Evolutionary conservation across 306 rosid genomes (phyloP).

Genomic region (Cicer arietinum): DNA sequence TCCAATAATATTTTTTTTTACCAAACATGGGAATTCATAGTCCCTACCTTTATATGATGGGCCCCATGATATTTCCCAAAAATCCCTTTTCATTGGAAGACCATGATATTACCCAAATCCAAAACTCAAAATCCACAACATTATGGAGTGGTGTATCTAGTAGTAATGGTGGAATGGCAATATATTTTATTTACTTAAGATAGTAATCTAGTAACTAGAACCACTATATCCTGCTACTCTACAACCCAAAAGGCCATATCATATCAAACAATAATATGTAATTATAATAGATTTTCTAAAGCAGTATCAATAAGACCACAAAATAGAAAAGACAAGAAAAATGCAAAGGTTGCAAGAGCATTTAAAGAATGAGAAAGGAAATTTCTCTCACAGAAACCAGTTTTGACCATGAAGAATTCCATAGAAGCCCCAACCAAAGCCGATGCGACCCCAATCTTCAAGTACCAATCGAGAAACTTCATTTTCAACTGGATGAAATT

Average conservation of each 20-base stretch:
- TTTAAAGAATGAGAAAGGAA: slow-evolving; percentile 51
- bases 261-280: background rate
- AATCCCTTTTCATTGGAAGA: slow-evolving; percentile 7
- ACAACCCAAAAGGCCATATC: slow-evolving; percentile 13
- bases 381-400: slow-evolving; percentile 89
- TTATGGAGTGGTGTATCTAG: background rate
- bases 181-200: slow-evolving; percentile 21
- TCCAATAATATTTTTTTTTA: background rate
- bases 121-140: slow-evolving; percentile 1
- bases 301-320: slow-evolving; percentile 17
- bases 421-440: slow-evolving; percentile 88
- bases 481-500: slow-evolving; percentile 49
- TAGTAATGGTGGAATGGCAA: background rate
- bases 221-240: background rate
- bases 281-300: background rate
- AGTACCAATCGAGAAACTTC: slow-evolving; percentile 89
- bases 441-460: slow-evolving; percentile 78
- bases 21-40: background rate
- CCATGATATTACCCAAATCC: background rate
- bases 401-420: slow-evolving; percentile 90
- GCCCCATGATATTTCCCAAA: background rate
- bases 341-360: slow-evolving; percentile 1
- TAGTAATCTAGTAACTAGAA: slow-evolving; percentile 27
- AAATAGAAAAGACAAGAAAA: slow-evolving; percentile 35
- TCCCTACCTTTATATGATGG: background rate